phyloP scores from a whole-genome alignment of 768 basidiomycete species.

The Leucocoprinus birnbaumii region DNA sequence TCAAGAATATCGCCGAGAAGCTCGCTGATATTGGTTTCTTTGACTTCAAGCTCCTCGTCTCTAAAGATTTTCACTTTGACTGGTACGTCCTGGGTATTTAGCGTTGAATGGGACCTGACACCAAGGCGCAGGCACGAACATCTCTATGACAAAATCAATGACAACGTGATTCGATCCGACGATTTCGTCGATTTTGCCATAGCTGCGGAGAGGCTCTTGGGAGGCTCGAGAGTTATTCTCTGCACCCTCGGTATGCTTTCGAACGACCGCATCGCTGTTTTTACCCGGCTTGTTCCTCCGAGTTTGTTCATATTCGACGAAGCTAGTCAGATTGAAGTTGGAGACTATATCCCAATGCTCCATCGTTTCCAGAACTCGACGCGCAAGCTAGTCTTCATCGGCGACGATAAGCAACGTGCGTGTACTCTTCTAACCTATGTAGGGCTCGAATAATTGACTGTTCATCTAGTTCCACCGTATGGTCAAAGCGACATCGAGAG shows the following conservation, averaged over 20 bases:
- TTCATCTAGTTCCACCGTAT: conserved; percentile 56
- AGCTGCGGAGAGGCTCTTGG: conserved; percentile 23
- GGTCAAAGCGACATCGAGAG: conserved; percentile 49
- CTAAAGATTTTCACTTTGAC: conserved; percentile 57
- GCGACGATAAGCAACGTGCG: conserved; percentile 48
- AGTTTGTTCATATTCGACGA: conserved; percentile 48
- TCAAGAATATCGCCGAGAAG: conserved; percentile 80
- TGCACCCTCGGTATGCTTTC: conserved; percentile 71
- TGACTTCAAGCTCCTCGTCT: conserved; percentile 61
- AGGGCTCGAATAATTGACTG: no score
- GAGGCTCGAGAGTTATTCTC: conserved; percentile 50
- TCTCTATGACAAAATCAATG: conserved; percentile 48
- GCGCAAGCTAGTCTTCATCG: conserved; percentile 47
- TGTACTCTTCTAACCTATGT: not conserved
- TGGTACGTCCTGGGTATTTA: conserved; percentile 41
- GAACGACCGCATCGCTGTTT: conserved; percentile 19
- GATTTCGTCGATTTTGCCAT: conserved; percentile 20
- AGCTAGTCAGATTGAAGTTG: conserved; percentile 53
- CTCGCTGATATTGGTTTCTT: conserved; percentile 41
- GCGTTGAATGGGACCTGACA: not conserved
- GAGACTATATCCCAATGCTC: conserved; percentile 41
- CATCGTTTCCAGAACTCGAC: conserved; percentile 29
- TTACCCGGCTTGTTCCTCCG: conserved; percentile 30
- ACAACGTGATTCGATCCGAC: conserved; percentile 48
- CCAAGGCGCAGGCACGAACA: conserved; percentile 69